Evolutionary conservation across 192 early-diverging fungal species (phyloP), one percentile per base, ranked within the genome.

Genomic region (Coemansia sp.): DNA sequence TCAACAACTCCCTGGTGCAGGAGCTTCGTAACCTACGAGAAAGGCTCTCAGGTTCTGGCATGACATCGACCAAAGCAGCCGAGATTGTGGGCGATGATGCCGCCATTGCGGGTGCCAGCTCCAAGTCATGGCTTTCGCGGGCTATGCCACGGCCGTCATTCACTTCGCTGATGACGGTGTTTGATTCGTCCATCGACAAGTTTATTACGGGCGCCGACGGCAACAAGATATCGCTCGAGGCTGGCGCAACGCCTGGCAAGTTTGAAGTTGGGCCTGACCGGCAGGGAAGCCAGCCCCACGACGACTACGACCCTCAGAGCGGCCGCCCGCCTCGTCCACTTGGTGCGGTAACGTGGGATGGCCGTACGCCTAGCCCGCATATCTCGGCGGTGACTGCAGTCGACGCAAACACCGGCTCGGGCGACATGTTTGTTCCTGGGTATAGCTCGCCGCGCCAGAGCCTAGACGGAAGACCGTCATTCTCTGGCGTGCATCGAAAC

Each of bases 11-110:
- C 0, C 86, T 94, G 61, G 77, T 83, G 1, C 84, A 89, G 24
- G 77, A 78, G 22, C 72, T 98, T 10, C 81, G 81, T 45, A 80
- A 85, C 36, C 70, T 97, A n/a, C 79, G 74, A 32, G 85, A 87
- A 19, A 79, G 83, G 5, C 50, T 89, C 13, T 68, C 74, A 18
- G 82, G 77, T 29, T 47, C 61, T 2, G 72, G 66, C 4, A 64
- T 69, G 60, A 56, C 72, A n/a, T 56, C 72, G 24, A 45, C 50
- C 15, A 50, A 44, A 38, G 62, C 69, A 5, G 69, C 62, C 11
- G 69, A 60, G 35, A 54, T 58, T 20, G 53, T 50, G 10, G 62
- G 69, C 8, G 62, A 64, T 20, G 53, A 56, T 17, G 29, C 61
- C 0, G 61, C 53, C 7, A 15, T 65, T 43, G 43, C 70, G 38